These are phyloP conservation scores for Termitomyces sp. DNA, from an alignment of 768 basidiomycete species.

Conservation along the genomic window DNA sequence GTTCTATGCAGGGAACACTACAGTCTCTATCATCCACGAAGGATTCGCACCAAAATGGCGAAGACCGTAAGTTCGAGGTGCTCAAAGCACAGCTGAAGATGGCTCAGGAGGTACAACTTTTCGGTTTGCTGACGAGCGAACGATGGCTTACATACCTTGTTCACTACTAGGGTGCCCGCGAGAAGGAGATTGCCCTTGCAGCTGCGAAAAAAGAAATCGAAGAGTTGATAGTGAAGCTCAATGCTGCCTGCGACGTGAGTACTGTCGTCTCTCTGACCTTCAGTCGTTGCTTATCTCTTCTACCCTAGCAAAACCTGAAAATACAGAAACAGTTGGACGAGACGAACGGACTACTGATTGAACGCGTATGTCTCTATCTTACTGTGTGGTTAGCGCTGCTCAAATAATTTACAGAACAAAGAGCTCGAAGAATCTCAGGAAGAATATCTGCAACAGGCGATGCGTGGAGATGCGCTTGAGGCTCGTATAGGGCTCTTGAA, in stretches of 20 bases:
- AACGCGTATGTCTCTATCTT: not conserved
- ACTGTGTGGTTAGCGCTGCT: not conserved
- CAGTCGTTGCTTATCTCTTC: not conserved
- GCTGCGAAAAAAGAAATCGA: not conserved
- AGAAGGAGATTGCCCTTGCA: not conserved
- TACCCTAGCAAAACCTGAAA: not conserved
- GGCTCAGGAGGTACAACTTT: not conserved
- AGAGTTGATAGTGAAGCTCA: not conserved
- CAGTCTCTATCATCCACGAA: not conserved
- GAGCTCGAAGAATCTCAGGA: not conserved
- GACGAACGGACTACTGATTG: not conserved
- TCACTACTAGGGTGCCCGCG: not conserved
- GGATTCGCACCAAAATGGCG: not conserved
- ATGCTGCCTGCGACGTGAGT: not conserved
- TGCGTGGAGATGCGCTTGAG: not conserved
- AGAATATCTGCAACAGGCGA: not conserved
- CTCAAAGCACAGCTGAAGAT: not conserved
- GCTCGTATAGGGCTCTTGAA: not conserved
- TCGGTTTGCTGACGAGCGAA: not conserved
- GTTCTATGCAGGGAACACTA: not conserved
- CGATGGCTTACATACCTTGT: not conserved
- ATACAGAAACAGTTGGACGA: not conserved
- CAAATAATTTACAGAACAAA: not conserved
- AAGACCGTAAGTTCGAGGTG: not conserved
- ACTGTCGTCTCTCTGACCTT: not conserved